A percentile compares a stretch with the other conserved stretches of the same genome.
Conservation (phyloP, 768 basidiomycete genomes). For the Tricholoma sp. region DNA sequence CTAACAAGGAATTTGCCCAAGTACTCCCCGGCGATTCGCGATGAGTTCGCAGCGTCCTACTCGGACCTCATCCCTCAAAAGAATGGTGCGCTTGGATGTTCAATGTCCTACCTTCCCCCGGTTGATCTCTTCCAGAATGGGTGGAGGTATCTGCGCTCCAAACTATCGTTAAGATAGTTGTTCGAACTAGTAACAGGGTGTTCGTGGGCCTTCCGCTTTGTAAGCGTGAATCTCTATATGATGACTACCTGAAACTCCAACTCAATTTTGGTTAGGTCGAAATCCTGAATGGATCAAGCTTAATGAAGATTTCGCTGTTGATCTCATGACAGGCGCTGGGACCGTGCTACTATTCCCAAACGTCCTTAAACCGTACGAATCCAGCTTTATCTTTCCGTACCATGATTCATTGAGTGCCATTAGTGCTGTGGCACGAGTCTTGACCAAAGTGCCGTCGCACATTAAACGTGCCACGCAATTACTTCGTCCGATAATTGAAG, state of each 20-base stretch:
- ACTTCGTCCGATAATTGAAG: slow-evolving; percentile 26
- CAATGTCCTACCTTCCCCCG: too few species aligned
- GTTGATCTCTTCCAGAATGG: slow-evolving; percentile 28
- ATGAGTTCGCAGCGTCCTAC: too few species aligned
- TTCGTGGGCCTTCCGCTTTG: slow-evolving; percentile 42
- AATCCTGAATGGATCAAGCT: slow-evolving; percentile 28
- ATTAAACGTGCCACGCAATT: slow-evolving; percentile 19
- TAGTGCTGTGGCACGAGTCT: slow-evolving; percentile 17
- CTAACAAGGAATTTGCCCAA: too few species aligned
- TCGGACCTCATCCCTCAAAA: too few species aligned
- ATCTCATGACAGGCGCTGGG: slow-evolving; percentile 22
- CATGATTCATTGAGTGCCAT: neutral
- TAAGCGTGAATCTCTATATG: slow-evolving; percentile 8
- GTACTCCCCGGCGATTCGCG: too few species aligned
- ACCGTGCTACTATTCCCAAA: slow-evolving; percentile 31
- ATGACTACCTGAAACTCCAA: too few species aligned
- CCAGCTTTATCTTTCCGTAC: slow-evolving; percentile 16
- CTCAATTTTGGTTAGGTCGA: slow-evolving; percentile 21
- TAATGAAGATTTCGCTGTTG: slow-evolving; percentile 25
- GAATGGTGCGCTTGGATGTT: too few species aligned
- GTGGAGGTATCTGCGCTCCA: slow-evolving; percentile 20
- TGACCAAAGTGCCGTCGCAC: slow-evolving; percentile 19
- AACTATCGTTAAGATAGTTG: slow-evolving; percentile 30
- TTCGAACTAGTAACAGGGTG: slow-evolving; percentile 36
- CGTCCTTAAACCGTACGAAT: slow-evolving; percentile 35